Evolutionary conservation across 192 early-diverging fungal genomes (phyloP), one percentile per base, ranked within the genome.

Genomic region (Gonapodya prolifera): DNA sequence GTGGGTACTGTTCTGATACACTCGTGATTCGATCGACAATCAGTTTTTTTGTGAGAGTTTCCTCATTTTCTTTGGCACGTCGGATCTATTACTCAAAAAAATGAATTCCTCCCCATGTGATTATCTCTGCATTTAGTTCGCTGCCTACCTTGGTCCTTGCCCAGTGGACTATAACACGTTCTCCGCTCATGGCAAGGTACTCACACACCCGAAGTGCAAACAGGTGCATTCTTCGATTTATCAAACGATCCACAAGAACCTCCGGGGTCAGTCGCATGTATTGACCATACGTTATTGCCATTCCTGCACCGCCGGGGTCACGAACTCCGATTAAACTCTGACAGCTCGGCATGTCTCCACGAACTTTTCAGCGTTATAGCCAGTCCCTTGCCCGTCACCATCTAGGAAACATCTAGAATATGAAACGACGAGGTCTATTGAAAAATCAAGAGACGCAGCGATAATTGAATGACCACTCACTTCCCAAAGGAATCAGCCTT

Each of bases 141-240:
- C n/a, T n/a, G n/a, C 69, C 77, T 80, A 92, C 91, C 85, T 98
- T 97, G 75, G 93, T 90, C 77, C 98, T 96, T 0, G 96, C 98
- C 98, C 98, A 99, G 79, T 97, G 93, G 69, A 97, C 92, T 28
- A 95, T 82, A 16, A 98, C 92, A 34, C 92, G 87, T 77, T 95
- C 93, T 0, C 87, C 85, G 18, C 90, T 87, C 70, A 96, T 85
- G 28, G 92, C 88, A 69, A 97, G 79, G 79, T 95, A 96, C 23
- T 91, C 91, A 79, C 94, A 93, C 30, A 98, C 85, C 2, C 89
- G 85, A 29, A 95, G 82, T 0, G 98, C 98, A 34, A 99, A 83
- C n/a, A 91, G 81, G 79, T 98, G 94, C 33, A 89, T 87, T 75
- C 94, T 88, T 30, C 96, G 91, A 70, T 92, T 89, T 1, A 95